A percentile compares a stretch with the other conserved stretches of the same genome.
phyloP scores from a whole-genome alignment of 768 basidiomycete species.

The Candolleomyces eurysporus region DNA sequence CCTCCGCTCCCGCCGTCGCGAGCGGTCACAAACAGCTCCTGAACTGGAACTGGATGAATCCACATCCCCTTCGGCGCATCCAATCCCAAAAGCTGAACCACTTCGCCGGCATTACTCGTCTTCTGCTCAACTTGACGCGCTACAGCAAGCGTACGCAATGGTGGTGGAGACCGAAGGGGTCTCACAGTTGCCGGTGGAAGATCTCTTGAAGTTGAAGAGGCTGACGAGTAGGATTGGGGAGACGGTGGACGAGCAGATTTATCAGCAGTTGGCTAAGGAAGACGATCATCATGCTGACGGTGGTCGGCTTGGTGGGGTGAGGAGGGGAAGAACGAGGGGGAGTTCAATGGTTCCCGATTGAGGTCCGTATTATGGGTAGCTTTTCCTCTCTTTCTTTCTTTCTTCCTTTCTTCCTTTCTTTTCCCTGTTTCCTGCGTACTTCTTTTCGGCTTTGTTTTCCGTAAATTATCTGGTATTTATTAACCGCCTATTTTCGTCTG shows the following conservation, averaged over 20 bases:
- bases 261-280: constrained; percentile 25
- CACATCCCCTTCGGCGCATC: not conserved
- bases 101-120: constrained; percentile 37
- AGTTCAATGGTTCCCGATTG: too few relatives aligned
- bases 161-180: constrained; percentile 34
- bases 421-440: too few relatives aligned
- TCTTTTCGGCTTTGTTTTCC: too few relatives aligned
- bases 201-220: constrained; percentile 45
- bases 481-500: too few relatives aligned
- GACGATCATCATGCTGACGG: not conserved
- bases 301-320: too few relatives aligned
- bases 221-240: constrained; percentile 46
- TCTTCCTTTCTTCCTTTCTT: too few relatives aligned
- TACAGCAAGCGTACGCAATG: constrained; percentile 42
- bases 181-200: constrained; percentile 50
- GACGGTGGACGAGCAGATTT: constrained; percentile 45
- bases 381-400: too few relatives aligned
- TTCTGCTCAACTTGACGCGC: constrained; percentile 38
- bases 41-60: constrained; percentile 4
- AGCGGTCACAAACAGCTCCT: constrained; percentile 24
- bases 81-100: constrained; percentile 10
- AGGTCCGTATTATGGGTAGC: too few relatives aligned
- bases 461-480: too few relatives aligned
- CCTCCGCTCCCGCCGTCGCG: not conserved
- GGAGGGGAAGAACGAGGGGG: too few relatives aligned